phyloP scores from a whole-genome alignment of 164 flowering plant species.

The Macadamia integrifolia region DNA sequence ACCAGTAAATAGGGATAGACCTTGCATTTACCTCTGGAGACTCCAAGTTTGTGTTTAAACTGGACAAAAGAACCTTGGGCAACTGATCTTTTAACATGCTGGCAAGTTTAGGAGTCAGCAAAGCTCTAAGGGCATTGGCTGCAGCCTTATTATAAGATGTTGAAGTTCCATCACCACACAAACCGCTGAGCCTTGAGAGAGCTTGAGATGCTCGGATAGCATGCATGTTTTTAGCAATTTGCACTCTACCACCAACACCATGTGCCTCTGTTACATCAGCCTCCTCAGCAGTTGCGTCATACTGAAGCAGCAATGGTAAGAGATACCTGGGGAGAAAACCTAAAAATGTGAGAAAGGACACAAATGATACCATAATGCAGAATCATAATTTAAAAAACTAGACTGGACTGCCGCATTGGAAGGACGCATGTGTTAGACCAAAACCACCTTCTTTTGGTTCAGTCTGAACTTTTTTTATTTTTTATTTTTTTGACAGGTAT shows the following conservation, averaged over 20 bases:
- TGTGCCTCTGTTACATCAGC: slow-evolving; percentile 68
- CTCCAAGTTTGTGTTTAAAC: slow-evolving; percentile 82
- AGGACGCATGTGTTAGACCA: no score
- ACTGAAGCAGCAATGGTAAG: slow-evolving; percentile 88
- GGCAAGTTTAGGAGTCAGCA: slow-evolving; percentile 93
- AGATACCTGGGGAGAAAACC: slow-evolving; percentile 57
- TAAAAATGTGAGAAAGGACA: no score
- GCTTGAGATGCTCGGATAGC: slow-evolving; percentile 82
- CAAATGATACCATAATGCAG: no score
- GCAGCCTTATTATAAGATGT: slow-evolving; percentile 75
- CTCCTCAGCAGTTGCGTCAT: slow-evolving; percentile 96
- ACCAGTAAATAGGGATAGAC: background rate
- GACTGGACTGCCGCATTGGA: no score
- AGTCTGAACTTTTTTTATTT: no score
- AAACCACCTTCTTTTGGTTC: no score
- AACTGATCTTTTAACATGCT: slow-evolving; percentile 65
- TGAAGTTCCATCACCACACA: slow-evolving; percentile 45
- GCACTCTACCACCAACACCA: slow-evolving; percentile 96
- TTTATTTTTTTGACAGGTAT: no score
- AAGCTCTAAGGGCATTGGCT: slow-evolving; percentile 58
- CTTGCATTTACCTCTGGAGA: slow-evolving; percentile 76
- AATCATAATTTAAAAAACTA: no score
- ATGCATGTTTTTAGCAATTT: slow-evolving; percentile 85
- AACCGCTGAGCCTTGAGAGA: slow-evolving; percentile 82
- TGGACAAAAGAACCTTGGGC: slow-evolving; percentile 68